Evolutionary conservation across 78 protist species (phyloP).

Genomic region (Dictyostelium firmibasis): DNA sequence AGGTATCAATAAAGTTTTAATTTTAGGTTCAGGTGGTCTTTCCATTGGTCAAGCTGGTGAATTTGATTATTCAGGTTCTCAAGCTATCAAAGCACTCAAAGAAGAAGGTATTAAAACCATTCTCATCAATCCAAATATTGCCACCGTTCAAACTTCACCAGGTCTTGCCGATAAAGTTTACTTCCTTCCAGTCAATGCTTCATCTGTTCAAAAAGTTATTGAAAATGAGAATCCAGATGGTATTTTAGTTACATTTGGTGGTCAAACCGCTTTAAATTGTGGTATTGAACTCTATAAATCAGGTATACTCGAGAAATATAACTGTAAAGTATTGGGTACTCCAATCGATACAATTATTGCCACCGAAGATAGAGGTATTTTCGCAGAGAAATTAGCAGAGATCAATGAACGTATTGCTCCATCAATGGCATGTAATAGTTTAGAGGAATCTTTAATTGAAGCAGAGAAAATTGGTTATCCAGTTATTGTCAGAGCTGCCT

Average conservation of each 20-base stretch:
- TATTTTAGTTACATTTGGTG: conserved; percentile 96
- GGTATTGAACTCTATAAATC: conserved; percentile 91
- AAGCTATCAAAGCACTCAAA: conserved; percentile 96
- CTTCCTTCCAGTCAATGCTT: conserved; percentile 96
- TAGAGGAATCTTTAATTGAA: conserved; percentile 78
- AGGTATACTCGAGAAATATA: conserved; percentile 82
- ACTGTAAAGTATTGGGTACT: conserved; percentile 95
- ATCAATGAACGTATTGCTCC: conserved; percentile 93
- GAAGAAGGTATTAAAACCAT: conserved; percentile 95
- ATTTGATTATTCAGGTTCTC: conserved; percentile 98
- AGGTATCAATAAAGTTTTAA: conserved; percentile 87
- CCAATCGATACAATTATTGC: conserved; percentile 88
- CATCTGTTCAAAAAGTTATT: conserved; percentile 91
- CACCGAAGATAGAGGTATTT: conserved; percentile 98
- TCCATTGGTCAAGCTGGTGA: conserved; percentile 99
- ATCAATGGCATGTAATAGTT: conserved; percentile 75
- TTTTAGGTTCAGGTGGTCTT: conserved; percentile 98
- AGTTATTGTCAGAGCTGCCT: conserved; percentile 96
- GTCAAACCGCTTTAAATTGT: conserved; percentile 98
- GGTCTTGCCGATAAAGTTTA: conserved; percentile 97
- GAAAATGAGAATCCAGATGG: conserved; percentile 96
- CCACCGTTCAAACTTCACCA: conserved; percentile 96
- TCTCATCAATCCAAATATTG: conserved; percentile 98
- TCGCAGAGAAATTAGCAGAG: conserved; percentile 87
- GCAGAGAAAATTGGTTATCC: conserved; percentile 91